Base-by-base conservation (phyloP, 495 filamentous ascomycete genomes). In the Immersiella caudata region DNA sequence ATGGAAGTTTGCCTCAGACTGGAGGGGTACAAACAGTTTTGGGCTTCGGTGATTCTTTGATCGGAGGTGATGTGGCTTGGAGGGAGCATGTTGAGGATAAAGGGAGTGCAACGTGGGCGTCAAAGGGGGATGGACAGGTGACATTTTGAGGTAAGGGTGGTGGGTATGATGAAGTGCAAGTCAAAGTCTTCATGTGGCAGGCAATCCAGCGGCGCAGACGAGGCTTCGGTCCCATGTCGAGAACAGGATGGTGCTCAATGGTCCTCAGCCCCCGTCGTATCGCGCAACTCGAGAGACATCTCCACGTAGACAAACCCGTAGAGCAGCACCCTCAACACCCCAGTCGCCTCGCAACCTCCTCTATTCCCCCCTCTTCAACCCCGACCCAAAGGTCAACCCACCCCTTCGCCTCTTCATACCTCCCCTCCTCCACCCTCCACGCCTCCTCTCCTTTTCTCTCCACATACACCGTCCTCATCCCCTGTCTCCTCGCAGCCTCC, bases 401-500 rank as follows among this genome's bases (percentile, higher is more conserved):
- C 5, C 79, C 82, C 67, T 84, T 86, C 62, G 79, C 79, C 58
- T 83, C 81, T 52, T 81, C 79, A 71, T 84, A 81, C 11, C 81
- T 80, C 29, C 85, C 78, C 59, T 85, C 76, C 2, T 87, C 78
- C 59, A 84, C 76, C 2, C 87, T 68, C 84, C 85, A 88, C n/a
- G 77, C 76, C 77, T 93, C 91, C 76, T 94, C 92, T 36, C 73
- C 67, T 16, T 77, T 74, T 62, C 90, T 79, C 79, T 90, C 91
- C n/a, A 94, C 87, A 78, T 92, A 95, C 46, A 96, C 83, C 0
- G 89, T 90, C 73, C 83, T 79, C 58, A 93, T 79, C 0, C 91
- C 92, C 52, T 78, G 80, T 12, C 66, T 73, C 73, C 87, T 87
- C 14, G 91, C 92, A 0, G 85, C 90, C 57, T 85, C 82, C 67